Conservation (phyloP, 2,329 filamentous ascomycete species). For the Neoascochyta sp. region DNA sequence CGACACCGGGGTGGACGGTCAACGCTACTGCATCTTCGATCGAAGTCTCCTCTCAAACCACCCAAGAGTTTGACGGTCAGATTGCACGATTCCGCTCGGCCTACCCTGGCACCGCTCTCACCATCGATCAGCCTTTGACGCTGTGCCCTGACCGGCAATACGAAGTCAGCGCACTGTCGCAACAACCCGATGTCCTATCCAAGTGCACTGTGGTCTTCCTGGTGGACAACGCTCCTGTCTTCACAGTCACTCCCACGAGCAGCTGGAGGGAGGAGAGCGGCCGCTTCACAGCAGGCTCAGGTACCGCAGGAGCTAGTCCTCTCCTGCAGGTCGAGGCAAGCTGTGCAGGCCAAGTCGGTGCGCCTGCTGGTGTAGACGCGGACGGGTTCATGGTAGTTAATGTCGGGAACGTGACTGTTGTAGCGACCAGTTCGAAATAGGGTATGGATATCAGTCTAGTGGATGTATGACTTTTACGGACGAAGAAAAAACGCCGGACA, state of each 20-base stretch:
- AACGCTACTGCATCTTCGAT: slow-evolving; percentile 14
- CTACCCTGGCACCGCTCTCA: slow-evolving; percentile 14
- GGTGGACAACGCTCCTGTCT: slow-evolving; percentile 13
- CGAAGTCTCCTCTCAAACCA: slow-evolving; percentile 10
- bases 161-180: slow-evolving; percentile 9
- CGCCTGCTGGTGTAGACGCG: slow-evolving; percentile 10
- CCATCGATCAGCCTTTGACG: slow-evolving; percentile 23
- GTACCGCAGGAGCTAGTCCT: slow-evolving; percentile 15
- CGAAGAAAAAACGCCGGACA: neutral
- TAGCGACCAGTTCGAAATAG: neutral
- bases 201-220: slow-evolving; percentile 17
- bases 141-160: slow-evolving; percentile 27
- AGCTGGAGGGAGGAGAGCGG: slow-evolving; percentile 9
- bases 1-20: slow-evolving; percentile 20
- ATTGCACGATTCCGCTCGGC: slow-evolving; percentile 23
- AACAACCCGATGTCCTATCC: slow-evolving; percentile 14
- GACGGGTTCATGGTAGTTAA: slow-evolving; percentile 18
- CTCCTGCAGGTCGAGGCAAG: slow-evolving; percentile 18
- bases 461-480: neutral
- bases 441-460: neutral
- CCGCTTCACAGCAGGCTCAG: slow-evolving; percentile 18
- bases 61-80: slow-evolving; percentile 6
- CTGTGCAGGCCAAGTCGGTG: slow-evolving; percentile 19
- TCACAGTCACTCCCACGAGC: slow-evolving; percentile 15
- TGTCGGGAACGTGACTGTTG: slow-evolving; percentile 3